Percentiles rank a stretch among this genome's conserved stretches.
Evolutionary conservation across 2,329 filamentous ascomycete species (phyloP).

Genomic region (Alternaria hordeiaustralica): DNA sequence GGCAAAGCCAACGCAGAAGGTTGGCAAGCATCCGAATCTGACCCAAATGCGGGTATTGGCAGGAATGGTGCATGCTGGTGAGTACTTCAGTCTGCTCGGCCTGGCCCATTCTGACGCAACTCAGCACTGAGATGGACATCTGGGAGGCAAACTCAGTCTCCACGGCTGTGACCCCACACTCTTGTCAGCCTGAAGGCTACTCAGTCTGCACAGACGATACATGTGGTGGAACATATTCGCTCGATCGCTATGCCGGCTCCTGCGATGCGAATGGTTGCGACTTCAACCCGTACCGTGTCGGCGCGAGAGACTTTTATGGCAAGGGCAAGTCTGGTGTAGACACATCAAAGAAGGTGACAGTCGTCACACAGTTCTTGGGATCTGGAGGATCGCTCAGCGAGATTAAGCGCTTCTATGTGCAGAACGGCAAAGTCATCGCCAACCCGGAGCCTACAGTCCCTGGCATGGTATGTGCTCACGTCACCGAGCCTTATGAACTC

Average conservation of each 20-base stretch:
- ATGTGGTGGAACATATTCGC: slow-evolving; percentile 53
- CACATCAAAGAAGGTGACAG: slow-evolving; percentile 50
- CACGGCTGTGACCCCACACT: slow-evolving; percentile 69
- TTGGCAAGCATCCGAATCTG: slow-evolving; percentile 59
- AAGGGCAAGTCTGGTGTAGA: slow-evolving; percentile 53
- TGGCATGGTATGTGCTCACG: slow-evolving; percentile 44
- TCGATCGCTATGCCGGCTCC: slow-evolving; percentile 65
- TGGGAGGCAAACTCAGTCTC: slow-evolving; percentile 71
- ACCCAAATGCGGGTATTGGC: slow-evolving; percentile 60
- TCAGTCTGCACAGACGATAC: slow-evolving; percentile 58
- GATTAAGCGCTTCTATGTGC: slow-evolving; percentile 57
- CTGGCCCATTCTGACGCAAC: neutral
- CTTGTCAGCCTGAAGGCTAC: slow-evolving; percentile 61
- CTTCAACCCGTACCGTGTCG: slow-evolving; percentile 64
- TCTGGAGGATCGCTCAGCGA: slow-evolving; percentile 49
- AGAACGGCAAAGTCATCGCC: slow-evolving; percentile 55
- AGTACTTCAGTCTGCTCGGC: neutral
- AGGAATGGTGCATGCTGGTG: slow-evolving; percentile 65
- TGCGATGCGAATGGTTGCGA: slow-evolving; percentile 74
- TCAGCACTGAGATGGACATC: slow-evolving; percentile 64
- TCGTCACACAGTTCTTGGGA: slow-evolving; percentile 57
- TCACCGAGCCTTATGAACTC: neutral
- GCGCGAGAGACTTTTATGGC: slow-evolving; percentile 68
- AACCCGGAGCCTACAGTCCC: slow-evolving; percentile 52
- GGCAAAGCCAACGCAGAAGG: slow-evolving; percentile 63